phyloP scores from a whole-genome alignment of 495 filamentous ascomycete genomes.

The Daldinia bambusicola region DNA sequence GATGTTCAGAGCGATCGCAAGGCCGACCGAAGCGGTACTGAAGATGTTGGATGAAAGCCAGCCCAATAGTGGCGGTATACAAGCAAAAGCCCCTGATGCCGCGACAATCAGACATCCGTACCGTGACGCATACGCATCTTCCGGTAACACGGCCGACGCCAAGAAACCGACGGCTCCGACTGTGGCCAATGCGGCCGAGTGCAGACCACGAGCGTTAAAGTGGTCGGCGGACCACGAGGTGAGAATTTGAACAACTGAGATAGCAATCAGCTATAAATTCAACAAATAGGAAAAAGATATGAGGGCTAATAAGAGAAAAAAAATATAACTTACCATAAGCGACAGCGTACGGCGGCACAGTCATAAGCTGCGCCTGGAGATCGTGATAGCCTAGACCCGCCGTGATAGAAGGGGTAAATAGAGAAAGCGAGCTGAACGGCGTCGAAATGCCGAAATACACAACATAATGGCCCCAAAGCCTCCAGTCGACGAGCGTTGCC shows the following conservation, averaged over 20 bases:
- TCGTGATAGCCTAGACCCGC: constrained; percentile 74
- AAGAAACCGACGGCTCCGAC: constrained; percentile 74
- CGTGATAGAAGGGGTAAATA: constrained; percentile 86
- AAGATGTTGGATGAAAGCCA: constrained; percentile 76
- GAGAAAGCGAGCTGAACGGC: constrained; percentile 81
- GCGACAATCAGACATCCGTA: constrained; percentile 78
- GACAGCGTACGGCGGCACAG: constrained; percentile 82
- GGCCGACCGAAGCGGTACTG: constrained; percentile 69
- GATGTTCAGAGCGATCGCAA: constrained; percentile 76
- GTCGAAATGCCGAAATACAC: constrained; percentile 72
- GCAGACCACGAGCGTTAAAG: constrained; percentile 72
- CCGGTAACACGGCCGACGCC: constrained; percentile 69
- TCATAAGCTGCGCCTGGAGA: constrained; percentile 74
- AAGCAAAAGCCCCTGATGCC: constrained; percentile 64
- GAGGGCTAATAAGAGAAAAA: neutral
- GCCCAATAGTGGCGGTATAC: constrained; percentile 71
- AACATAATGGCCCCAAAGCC: constrained; percentile 72
- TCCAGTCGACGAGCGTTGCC: constrained; percentile 76
- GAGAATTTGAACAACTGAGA: constrained; percentile 60
- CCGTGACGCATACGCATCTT: constrained; percentile 66
- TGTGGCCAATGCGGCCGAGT: constrained; percentile 66
- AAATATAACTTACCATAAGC: constrained; percentile 60
- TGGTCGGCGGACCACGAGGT: constrained; percentile 72
- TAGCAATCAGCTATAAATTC: constrained; percentile 11
- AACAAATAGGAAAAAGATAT: neutral